phyloP scores from a whole-genome alignment of 345 rosid genomes.

The Salix koriyanagi region DNA sequence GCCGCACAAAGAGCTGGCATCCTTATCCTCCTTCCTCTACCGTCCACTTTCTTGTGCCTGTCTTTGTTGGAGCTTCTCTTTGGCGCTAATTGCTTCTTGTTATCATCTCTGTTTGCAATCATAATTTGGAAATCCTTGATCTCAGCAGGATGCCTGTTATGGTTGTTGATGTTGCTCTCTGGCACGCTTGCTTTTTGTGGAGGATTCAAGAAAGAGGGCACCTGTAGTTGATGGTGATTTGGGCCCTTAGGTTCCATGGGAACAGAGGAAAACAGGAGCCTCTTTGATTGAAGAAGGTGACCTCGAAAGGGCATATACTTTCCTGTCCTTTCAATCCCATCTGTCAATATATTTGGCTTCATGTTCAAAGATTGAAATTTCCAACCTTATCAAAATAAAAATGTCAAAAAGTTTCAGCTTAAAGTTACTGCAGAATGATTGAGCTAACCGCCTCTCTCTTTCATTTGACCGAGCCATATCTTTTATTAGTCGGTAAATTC shows the following conservation, averaged over 20 bases:
- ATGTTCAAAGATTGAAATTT: constrained; percentile 30
- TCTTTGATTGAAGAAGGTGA: constrained; percentile 33
- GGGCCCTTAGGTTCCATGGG: constrained; percentile 17
- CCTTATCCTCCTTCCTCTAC: constrained; percentile 89
- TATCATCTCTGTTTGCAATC: constrained; percentile 53
- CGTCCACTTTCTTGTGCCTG: constrained; percentile 94
- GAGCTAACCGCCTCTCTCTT: constrained; percentile 10
- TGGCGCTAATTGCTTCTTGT: constrained; percentile 55
- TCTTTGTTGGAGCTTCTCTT: constrained; percentile 89
- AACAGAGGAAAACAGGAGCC: constrained; percentile 15
- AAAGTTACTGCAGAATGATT: constrained; percentile 32
- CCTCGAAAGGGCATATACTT: constrained; percentile 25
- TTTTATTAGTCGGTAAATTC: not conserved
- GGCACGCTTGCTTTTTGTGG: constrained; percentile 22
- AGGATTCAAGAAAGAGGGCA: constrained; percentile 56
- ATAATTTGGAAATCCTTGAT: constrained; percentile 70
- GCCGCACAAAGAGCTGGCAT: constrained; percentile 98
- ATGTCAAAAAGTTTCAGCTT: constrained; percentile 37
- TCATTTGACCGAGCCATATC: constrained; percentile 10
- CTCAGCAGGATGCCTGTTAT: constrained; percentile 37
- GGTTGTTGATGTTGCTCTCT: constrained; percentile 25
- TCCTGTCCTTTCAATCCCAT: constrained; percentile 19
- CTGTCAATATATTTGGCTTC: constrained; percentile 27
- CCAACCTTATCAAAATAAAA: not conserved
- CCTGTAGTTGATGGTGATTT: constrained; percentile 11